These are phyloP conservation scores for Fusarium sp. DNA, from an alignment of 2,329 filamentous ascomycete genomes.

Conservation along the genomic window DNA sequence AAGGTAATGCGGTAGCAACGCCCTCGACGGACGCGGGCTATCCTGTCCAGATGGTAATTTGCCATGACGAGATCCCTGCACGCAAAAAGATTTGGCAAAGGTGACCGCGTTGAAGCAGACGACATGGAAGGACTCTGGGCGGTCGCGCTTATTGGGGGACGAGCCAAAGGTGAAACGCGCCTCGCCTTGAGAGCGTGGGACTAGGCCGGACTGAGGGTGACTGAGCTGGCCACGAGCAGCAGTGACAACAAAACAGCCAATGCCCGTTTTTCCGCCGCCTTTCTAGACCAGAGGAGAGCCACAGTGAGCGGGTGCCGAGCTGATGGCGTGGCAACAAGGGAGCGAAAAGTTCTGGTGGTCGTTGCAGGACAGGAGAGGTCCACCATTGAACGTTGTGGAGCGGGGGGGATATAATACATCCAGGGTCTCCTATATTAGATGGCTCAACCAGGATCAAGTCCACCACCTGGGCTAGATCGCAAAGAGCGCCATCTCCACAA, in stretches of 20 bases:
- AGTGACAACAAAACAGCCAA: slow-evolving; percentile 27
- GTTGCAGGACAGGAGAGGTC: slow-evolving; percentile 39
- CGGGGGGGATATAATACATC: slow-evolving; percentile 46
- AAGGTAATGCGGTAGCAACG: slow-evolving; percentile 31
- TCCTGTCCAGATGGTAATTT: slow-evolving; percentile 42
- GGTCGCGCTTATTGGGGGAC: slow-evolving; percentile 42
- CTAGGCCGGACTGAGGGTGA: slow-evolving; percentile 35
- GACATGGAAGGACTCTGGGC: slow-evolving; percentile 33
- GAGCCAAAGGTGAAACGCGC: slow-evolving; percentile 43
- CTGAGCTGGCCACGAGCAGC: slow-evolving; percentile 41
- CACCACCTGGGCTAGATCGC: slow-evolving; percentile 42
- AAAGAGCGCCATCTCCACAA: slow-evolving; percentile 42
- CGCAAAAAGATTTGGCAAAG: slow-evolving; percentile 30
- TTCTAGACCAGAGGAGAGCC: slow-evolving; percentile 23
- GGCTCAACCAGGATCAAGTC: slow-evolving; percentile 39
- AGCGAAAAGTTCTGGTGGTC: slow-evolving; percentile 40
- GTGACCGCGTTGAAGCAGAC: slow-evolving; percentile 32
- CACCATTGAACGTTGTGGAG: slow-evolving; percentile 37
- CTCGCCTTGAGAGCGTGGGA: slow-evolving; percentile 41
- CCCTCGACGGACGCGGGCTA: slow-evolving; percentile 31
- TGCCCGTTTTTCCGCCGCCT: slow-evolving; percentile 32
- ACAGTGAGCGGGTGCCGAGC: slow-evolving; percentile 33
- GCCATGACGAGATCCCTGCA: slow-evolving; percentile 36
- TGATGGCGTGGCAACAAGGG: slow-evolving; percentile 44
- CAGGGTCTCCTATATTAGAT: slow-evolving; percentile 48